Base-by-base conservation (phyloP, 495 filamentous ascomycete genomes). In the Aspergillus campestris region DNA sequence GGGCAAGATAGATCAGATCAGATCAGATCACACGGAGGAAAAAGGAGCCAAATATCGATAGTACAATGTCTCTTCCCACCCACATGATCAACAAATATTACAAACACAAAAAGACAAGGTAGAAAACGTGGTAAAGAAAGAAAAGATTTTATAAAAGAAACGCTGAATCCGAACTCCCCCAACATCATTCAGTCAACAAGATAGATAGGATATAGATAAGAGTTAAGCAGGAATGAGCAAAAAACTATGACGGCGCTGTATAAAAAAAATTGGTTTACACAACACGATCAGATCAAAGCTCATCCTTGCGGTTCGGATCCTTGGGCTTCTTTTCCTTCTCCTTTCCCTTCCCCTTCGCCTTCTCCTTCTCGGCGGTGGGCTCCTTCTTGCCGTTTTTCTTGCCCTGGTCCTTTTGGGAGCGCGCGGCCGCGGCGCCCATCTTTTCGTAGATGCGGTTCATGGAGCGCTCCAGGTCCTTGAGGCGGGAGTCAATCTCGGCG, bases 381-480 rank as follows among this genome's bases (percentile, higher is more conserved):
- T 71, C 74, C 51, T 71, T 72, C 41, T 59, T 64, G 51, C 50
- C 64, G 48, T 61, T 64, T 62, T 79, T 80, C 68, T 76, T 79
- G 18, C 57, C 60, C 34, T 62, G 53, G 49, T 77, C 70, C 35
- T 48, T 60, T 13, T 42, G 45, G 5, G 53, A 42, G 12, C 45
- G 46, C 5, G 53, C 42, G 13, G 62, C 55, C 3, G 61, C 60
- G 14, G 60, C 61, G 7, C 62, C 66, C 67, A 71, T 68, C 49
- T 73, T 73, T 45, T 78, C 72, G 38, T 72, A 75, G 52, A 89
- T 80, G 55, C 81, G 82, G 73, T 79, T 83, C 73, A 83, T 74
- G 37, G 85, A 69, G 36, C 90, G 71, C 41, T 86, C 81, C 56
- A 85, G 72, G 35, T 85, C 78, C 5, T 75, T 76, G 59, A 50